Conservation (phyloP, 495 filamentous ascomycete species). For the Aspergillus funiculosus region DNA sequence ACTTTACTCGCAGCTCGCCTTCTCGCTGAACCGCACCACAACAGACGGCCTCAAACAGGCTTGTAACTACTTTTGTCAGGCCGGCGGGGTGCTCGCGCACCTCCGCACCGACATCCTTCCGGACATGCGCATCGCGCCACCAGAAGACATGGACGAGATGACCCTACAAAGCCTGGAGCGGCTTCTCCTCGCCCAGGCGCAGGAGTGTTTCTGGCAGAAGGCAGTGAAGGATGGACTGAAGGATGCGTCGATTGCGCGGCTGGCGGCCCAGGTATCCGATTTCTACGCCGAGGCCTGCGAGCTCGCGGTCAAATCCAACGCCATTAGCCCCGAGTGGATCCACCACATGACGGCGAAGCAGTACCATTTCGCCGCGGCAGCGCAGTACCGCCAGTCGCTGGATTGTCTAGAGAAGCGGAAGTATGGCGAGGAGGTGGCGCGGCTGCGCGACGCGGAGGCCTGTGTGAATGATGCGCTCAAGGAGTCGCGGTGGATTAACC, state of each 20-base stretch:
- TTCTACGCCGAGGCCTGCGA: constrained; percentile 82
- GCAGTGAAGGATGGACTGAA: constrained; percentile 92
- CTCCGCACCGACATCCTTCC: constrained; percentile 75
- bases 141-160: constrained; percentile 91
- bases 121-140: constrained; percentile 76
- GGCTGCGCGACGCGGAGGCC: constrained; percentile 70
- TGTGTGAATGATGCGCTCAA: constrained; percentile 85
- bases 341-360: constrained; percentile 97
- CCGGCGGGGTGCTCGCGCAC: constrained; percentile 77
- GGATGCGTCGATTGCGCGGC: constrained; percentile 81
- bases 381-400: constrained; percentile 88
- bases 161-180: constrained; percentile 80
- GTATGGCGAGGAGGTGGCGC: constrained; percentile 93
- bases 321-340: constrained; percentile 92
- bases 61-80: constrained; percentile 84
- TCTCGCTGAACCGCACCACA: constrained; percentile 71
- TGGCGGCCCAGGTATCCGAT: constrained; percentile 89
- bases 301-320: constrained; percentile 77
- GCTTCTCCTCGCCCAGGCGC: constrained; percentile 82
- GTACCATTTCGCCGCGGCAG: constrained; percentile 94
- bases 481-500: constrained; percentile 80
- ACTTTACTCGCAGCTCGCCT: constrained; percentile 87
- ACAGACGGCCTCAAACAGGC: constrained; percentile 80
- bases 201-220: constrained; percentile 98
- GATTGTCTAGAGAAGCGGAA: constrained; percentile 90